Evolutionary conservation across 257 asterid genomes (phyloP).

Genomic region (Salvia splendens): DNA sequence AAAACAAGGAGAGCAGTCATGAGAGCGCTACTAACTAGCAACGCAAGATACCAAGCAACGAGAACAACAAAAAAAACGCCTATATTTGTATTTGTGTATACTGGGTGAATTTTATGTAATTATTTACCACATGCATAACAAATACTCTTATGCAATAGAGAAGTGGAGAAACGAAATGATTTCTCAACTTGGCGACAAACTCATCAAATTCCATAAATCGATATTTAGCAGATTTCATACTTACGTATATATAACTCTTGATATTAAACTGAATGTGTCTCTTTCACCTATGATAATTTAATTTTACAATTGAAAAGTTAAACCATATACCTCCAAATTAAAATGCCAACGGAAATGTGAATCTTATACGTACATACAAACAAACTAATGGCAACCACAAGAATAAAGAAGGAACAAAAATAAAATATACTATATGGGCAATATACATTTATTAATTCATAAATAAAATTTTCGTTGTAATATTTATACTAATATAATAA

Average conservation of each 20-base stretch:
- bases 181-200: conserved; percentile 27
- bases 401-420: conserved; percentile 7
- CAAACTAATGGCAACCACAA: conserved; percentile 35
- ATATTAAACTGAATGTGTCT: conserved; percentile 16
- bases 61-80: too few species aligned
- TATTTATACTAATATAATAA: neutral
- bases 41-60: too few species aligned
- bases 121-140: too few species aligned
- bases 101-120: too few species aligned
- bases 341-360: neutral
- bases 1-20: too few species aligned
- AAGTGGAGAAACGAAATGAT: conserved; percentile 32
- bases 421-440: neutral
- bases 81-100: too few species aligned
- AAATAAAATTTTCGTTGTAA: neutral
- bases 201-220: conserved; percentile 8
- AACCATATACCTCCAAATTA: conserved; percentile 24
- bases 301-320: neutral
- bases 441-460: too few species aligned
- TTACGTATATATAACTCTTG: conserved; percentile 13
- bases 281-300: conserved; percentile 15
- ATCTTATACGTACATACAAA: conserved; percentile 22
- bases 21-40: too few species aligned
- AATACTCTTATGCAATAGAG: neutral
- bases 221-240: neutral